Conservation (phyloP, 192 early-diverging fungal genomes). For the Backusella parvicylindrica region DNA sequence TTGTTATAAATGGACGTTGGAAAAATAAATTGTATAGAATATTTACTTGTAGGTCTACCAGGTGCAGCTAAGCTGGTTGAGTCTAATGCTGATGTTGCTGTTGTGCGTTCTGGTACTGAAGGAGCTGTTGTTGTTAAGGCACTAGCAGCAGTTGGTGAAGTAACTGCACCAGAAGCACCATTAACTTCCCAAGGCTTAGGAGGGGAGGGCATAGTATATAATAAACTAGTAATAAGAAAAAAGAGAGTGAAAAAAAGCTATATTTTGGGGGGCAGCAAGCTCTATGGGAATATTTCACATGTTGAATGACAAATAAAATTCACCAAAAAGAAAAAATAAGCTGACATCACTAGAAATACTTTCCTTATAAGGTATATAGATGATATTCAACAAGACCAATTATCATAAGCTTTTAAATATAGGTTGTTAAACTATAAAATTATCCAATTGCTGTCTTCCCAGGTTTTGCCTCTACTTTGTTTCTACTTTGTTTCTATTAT, state of each 20-base stretch:
- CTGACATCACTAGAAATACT: not conserved
- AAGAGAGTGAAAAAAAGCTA: not conserved
- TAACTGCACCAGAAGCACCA: slow-evolving; percentile 31
- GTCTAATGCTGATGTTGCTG: slow-evolving; percentile 3
- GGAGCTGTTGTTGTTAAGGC: slow-evolving; percentile 38
- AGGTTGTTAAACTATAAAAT: not conserved
- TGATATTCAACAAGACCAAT: not conserved
- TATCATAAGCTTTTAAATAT: not conserved
- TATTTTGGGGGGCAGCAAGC: not conserved
- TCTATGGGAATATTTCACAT: slow-evolving; percentile 4
- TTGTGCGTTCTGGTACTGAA: slow-evolving; percentile 39
- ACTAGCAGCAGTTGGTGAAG: slow-evolving; percentile 27
- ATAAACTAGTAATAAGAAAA: slow-evolving; percentile 3
- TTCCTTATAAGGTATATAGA: not conserved
- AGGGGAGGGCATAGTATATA: slow-evolving; percentile 48
- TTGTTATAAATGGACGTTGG: not conserved
- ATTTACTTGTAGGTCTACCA: slow-evolving; percentile 14
- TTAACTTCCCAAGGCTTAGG: slow-evolving; percentile 78
- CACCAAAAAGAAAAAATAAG: not conserved
- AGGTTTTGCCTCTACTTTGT: not conserved
- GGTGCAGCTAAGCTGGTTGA: not conserved
- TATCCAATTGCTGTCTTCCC: not conserved
- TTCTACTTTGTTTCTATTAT: not conserved
- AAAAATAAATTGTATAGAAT: not conserved
- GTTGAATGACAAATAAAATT: slow-evolving; percentile 6